These are phyloP conservation scores for Pyronema domesticum DNA, from an alignment of 495 filamentous ascomycete species.

Conservation along the genomic window DNA sequence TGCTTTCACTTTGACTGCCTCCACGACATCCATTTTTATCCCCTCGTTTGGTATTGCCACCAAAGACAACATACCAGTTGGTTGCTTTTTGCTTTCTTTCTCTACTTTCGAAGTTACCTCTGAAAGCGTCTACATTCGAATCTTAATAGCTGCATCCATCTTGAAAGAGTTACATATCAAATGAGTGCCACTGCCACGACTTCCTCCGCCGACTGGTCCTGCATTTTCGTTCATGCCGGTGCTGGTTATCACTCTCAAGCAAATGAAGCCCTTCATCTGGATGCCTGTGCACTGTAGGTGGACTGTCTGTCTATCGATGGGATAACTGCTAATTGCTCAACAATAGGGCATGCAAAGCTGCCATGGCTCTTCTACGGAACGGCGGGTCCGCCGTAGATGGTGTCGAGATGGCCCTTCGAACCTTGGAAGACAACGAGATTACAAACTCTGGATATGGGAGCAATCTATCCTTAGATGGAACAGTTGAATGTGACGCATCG, in stretches of 20 bases:
- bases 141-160: too few species aligned
- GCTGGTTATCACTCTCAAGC: constrained; percentile 80
- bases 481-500: constrained; percentile 84
- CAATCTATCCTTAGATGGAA: constrained; percentile 77
- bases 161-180: too few species aligned
- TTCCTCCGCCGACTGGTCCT: constrained; percentile 30
- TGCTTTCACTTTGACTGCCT: too few species aligned
- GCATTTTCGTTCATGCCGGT: constrained; percentile 90
- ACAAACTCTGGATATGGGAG: constrained; percentile 94
- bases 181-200: too few species aligned
- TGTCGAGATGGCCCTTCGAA: constrained; percentile 75
- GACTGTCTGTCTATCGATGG: not conserved
- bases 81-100: too few species aligned
- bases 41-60: too few species aligned
- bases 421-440: constrained; percentile 81
- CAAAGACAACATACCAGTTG: too few species aligned
- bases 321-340: constrained; percentile 1
- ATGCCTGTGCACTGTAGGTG: constrained; percentile 72
- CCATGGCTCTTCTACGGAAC: constrained; percentile 57
- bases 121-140: too few species aligned
- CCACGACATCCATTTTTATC: too few species aligned
- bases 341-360: constrained; percentile 56
- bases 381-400: constrained; percentile 73
- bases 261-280: constrained; percentile 68
- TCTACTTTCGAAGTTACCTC: too few species aligned